phyloP scores from a whole-genome alignment of 2,329 filamentous ascomycete species.

The Didymella keratinophila region DNA sequence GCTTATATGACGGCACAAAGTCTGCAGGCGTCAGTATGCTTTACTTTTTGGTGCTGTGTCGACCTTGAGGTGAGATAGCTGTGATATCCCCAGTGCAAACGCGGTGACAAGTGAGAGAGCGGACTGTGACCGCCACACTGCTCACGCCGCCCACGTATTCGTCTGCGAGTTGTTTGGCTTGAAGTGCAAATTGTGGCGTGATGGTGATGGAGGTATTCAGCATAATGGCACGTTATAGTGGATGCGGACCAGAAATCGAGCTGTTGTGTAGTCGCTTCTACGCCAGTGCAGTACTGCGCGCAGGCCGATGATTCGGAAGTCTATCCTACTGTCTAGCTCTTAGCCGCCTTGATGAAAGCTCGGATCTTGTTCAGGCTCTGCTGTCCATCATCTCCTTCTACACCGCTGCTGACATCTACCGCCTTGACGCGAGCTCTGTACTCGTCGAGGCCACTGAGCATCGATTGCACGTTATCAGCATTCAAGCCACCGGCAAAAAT shows the following conservation, averaged over 20 bases:
- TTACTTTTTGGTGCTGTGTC: constrained; percentile 25
- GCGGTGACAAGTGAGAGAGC: constrained; percentile 25
- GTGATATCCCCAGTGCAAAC: not conserved
- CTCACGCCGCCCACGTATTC: too few relatives aligned
- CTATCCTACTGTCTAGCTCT: constrained; percentile 26
- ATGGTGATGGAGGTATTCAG: not conserved
- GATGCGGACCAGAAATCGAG: not conserved
- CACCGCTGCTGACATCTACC: constrained; percentile 93
- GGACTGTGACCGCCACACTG: not conserved
- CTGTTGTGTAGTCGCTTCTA: not conserved
- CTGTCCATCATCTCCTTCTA: constrained; percentile 74
- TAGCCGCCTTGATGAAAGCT: constrained; percentile 79
- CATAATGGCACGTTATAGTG: not conserved
- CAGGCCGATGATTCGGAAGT: constrained; percentile 1
- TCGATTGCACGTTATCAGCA: constrained; percentile 76
- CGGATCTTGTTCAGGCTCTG: constrained; percentile 84
- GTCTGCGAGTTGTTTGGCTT: too few relatives aligned
- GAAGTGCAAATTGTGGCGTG: not conserved
- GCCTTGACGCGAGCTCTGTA: constrained; percentile 72
- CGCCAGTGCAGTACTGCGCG: not conserved
- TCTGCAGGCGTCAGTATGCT: not conserved
- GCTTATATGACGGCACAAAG: not conserved
- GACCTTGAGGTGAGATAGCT: constrained; percentile 22
- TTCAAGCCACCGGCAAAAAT: constrained; percentile 86
- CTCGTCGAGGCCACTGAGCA: constrained; percentile 69